Evolutionary conservation across 805 yeast species (phyloP), one percentile per base, ranked within the genome.

Genomic region (Vanderwaltozyma tropicalis): DNA sequence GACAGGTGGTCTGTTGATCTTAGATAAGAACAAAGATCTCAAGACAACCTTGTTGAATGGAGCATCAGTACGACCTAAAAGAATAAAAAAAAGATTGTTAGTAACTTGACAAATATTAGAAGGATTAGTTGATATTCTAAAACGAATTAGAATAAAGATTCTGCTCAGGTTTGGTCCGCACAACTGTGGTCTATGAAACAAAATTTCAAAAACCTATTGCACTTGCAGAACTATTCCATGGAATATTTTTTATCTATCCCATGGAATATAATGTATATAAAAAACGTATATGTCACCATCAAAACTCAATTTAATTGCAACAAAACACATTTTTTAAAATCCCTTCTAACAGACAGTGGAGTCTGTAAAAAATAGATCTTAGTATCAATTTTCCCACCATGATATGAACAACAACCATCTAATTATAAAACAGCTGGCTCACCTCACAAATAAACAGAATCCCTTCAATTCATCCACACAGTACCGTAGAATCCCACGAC

Each of bases 1-100:
- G 50, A 92, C 98, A 51, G 99, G 98, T 64, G 97, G 99, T 77
- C 95, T 86, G 96, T 92, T 92, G 70, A 80, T 74, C 89, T 92
- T 92, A 56, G 97, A 89, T 64, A 92, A 77, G 86, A 86, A 92
- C 71, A 92, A 80, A 66, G 89, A 75, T 70, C 72, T 86, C 69
- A 92, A 82, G 74, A 92, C 70, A 61, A 88, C 86, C 80, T 84
- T 86, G 96, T 92, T 92, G 94, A 92, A 92, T 66, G 88, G 80
- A 71, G 95, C 86, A 69, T 88, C 96, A 63, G 97, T 89, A 76
- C 98, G 96, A 77, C 95, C 95, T 74, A 56, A 39, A 17, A 41
- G 45, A 39, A 31, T 14, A 14, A 27, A 24, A 20, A 22, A 17
- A 5, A 19, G 24, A 17, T 21, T 46, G 74, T 69, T 64, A 63